A percentile compares a stretch with the other conserved stretches of the same genome.
Evolutionary conservation across 164 flowering plant genomes (phyloP).

Genomic region (Nymphaea thermarum): DNA sequence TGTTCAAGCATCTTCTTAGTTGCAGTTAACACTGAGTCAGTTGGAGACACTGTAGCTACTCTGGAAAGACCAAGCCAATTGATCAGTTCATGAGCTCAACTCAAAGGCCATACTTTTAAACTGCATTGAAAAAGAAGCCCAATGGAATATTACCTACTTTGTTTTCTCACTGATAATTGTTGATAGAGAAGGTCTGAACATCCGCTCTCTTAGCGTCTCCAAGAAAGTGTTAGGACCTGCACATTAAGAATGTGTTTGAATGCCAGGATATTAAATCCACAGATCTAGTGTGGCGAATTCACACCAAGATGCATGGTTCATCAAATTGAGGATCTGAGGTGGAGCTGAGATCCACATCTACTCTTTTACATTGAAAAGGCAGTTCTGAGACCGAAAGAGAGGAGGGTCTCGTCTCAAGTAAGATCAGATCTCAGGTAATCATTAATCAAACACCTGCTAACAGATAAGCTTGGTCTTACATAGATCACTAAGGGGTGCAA

Average conservation of each 20-base stretch:
- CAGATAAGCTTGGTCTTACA: too few species aligned
- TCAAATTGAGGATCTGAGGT: too few species aligned
- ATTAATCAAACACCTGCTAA: too few species aligned
- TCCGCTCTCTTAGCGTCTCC: slow-evolving; percentile 80
- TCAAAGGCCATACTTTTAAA: neutral
- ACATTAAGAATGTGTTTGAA: slow-evolving; percentile 4
- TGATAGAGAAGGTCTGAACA: slow-evolving; percentile 86
- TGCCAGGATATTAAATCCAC: neutral
- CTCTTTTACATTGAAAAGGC: neutral
- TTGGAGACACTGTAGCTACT: slow-evolving; percentile 63
- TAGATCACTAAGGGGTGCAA: neutral
- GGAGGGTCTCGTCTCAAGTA: neutral
- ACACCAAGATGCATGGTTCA: neutral
- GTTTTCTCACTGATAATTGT: slow-evolving; percentile 85
- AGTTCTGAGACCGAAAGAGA: neutral
- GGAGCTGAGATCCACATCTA: neutral
- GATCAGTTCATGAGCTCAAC: neutral
- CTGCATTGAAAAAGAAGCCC: slow-evolving; percentile 1
- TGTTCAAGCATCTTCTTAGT: slow-evolving; percentile 85
- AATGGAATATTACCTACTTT: slow-evolving; percentile 92
- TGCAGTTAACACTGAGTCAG: slow-evolving; percentile 64
- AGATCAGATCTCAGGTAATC: neutral
- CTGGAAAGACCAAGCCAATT: slow-evolving; percentile 22
- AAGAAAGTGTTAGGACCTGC: slow-evolving; percentile 82
- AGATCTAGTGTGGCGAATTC: too few species aligned